Conservation (phyloP, 2,329 filamentous ascomycete species). For the Xylaria sp. region DNA sequence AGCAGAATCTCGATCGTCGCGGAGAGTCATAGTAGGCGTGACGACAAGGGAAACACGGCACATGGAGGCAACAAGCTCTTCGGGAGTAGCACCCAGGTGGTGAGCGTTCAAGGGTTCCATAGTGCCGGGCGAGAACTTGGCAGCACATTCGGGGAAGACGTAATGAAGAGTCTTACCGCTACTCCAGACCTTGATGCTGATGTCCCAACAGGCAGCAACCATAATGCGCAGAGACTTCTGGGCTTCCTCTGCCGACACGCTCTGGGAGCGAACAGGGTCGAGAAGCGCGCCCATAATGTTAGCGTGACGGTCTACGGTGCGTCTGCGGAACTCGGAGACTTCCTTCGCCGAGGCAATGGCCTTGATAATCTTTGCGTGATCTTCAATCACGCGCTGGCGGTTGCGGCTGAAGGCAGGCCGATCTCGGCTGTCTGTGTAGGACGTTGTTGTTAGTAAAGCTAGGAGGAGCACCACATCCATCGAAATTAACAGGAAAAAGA, state of each 20-base stretch:
- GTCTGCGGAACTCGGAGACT: constrained; percentile 29
- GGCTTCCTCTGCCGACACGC: constrained; percentile 26
- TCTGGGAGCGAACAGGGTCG: constrained; percentile 34
- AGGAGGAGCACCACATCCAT: no score
- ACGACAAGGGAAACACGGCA: constrained; percentile 39
- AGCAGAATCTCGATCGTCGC: constrained; percentile 36
- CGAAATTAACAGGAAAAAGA: background rate
- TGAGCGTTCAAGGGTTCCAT: constrained; percentile 38
- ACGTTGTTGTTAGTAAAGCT: constrained; percentile 14
- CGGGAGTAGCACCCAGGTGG: constrained; percentile 23
- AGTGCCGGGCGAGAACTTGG: constrained; percentile 34
- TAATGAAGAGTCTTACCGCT: constrained; percentile 41
- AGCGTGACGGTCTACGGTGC: constrained; percentile 32
- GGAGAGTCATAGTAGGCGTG: constrained; percentile 37
- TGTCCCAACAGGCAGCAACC: constrained; percentile 35
- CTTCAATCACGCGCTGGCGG: constrained; percentile 39
- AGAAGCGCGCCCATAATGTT: constrained; percentile 34
- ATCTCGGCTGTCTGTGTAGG: constrained; percentile 14
- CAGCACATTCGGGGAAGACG: constrained; percentile 40
- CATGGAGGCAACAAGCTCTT: constrained; percentile 35
- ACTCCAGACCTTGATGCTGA: constrained; percentile 40
- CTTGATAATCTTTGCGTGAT: constrained; percentile 39
- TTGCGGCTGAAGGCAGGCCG: constrained; percentile 17
- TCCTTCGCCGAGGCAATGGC: constrained; percentile 27
- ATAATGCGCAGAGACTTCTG: constrained; percentile 33